Conservation (phyloP, 805 yeast genomes). For the Myxozyma sirexii region DNA sequence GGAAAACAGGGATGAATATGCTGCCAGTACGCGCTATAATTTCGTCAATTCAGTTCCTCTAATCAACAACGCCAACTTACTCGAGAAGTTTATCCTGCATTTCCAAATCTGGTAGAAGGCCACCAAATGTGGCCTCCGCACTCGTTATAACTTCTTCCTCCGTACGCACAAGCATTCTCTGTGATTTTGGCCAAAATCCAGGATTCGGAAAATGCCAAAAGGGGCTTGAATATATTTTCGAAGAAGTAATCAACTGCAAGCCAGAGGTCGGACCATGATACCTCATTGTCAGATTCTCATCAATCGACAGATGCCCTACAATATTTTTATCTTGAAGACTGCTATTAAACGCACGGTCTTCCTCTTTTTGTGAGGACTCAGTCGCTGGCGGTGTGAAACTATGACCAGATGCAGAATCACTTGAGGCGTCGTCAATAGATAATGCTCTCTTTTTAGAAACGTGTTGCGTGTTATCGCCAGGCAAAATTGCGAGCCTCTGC, state of each 20-base stretch:
- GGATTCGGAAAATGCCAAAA: conserved; percentile 13
- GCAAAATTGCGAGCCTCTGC: not conserved
- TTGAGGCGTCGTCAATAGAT: not conserved
- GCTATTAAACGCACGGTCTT: not conserved
- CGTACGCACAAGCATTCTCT: conserved; percentile 6
- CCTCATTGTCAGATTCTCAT: conserved; percentile 9
- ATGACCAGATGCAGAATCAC: not conserved
- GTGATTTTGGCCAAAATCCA: conserved; percentile 7
- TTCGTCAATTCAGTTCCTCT: not conserved
- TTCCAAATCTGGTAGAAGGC: not conserved
- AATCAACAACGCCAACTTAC: too few species aligned
- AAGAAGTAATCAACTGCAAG: not conserved
- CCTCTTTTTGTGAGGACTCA: not conserved
- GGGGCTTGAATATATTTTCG: conserved; percentile 2
- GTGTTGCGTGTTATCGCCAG: too few species aligned
- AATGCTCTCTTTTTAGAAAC: not conserved
- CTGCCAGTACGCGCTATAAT: conserved; percentile 1
- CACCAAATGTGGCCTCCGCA: not conserved
- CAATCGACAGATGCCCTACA: conserved; percentile 1
- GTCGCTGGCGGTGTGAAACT: not conserved
- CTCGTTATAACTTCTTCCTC: conserved; percentile 4
- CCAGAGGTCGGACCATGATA: conserved; percentile 9
- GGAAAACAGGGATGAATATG: conserved; percentile 10
- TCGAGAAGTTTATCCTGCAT: conserved; percentile 2
- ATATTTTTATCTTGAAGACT: not conserved